Conservation (phyloP, 83 land plant species). For the Thuja plicata region DNA sequence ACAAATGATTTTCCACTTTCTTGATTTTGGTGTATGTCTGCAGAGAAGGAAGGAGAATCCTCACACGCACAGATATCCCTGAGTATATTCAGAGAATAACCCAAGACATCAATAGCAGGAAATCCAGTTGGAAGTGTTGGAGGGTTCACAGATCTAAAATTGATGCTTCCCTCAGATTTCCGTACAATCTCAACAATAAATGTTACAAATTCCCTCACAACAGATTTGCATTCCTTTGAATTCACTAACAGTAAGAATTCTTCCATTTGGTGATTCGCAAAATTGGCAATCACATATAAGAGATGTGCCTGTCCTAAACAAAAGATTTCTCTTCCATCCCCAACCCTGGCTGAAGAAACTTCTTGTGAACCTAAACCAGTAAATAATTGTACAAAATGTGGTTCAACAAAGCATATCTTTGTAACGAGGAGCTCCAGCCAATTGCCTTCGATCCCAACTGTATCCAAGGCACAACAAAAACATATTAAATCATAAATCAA, state of each 20-base stretch:
- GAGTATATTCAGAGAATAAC: constrained; percentile 37
- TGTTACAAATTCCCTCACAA: no score
- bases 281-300: constrained; percentile 35
- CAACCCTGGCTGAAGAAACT: background rate
- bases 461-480: background rate
- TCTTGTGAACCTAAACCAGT: constrained; percentile 17
- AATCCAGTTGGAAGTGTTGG: constrained; percentile 46
- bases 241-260: no score
- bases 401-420: no score
- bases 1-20: background rate
- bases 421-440: no score
- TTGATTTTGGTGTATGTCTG: background rate
- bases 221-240: no score
- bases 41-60: constrained; percentile 5
- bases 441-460: no score
- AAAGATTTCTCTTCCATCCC: constrained; percentile 12
- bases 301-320: constrained; percentile 53
- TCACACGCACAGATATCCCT: constrained; percentile 59
- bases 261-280: constrained; percentile 27
- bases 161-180: constrained; percentile 26
- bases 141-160: constrained; percentile 21
- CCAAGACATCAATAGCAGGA: constrained; percentile 23
- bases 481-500: background rate
- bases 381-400: constrained; percentile 38
- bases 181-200: constrained; percentile 19